Evolutionary conservation across 768 basidiomycete genomes (phyloP).

Genomic region (Collybiopsis luxurians): DNA sequence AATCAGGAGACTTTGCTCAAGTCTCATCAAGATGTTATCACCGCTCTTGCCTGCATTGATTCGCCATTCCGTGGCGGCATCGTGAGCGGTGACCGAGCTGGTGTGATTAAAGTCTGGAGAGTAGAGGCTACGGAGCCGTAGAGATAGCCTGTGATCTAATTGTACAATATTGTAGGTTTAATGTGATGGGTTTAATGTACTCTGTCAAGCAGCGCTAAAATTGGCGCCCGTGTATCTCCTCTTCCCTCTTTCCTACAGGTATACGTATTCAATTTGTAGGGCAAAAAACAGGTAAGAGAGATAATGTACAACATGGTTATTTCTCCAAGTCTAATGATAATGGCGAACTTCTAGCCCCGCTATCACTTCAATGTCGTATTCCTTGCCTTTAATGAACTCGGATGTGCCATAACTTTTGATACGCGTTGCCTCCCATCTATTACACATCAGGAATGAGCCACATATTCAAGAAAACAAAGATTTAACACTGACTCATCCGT

Average conservation of each 20-base stretch:
- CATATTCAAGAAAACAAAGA: not conserved
- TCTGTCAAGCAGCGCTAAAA: too few relatives aligned
- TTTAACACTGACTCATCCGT: constrained; percentile 22
- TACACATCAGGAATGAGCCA: not conserved
- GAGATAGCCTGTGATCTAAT: not conserved
- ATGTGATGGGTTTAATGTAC: not conserved
- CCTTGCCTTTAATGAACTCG: constrained; percentile 29
- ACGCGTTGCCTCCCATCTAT: constrained; percentile 29
- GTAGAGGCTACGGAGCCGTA: constrained; percentile 41
- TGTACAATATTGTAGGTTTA: not conserved
- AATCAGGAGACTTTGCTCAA: constrained; percentile 83
- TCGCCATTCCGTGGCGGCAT: constrained; percentile 91
- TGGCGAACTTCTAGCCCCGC: constrained; percentile 25
- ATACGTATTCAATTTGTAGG: too few relatives aligned
- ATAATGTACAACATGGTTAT: too few relatives aligned
- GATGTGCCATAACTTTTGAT: constrained; percentile 30
- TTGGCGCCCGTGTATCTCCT: not conserved
- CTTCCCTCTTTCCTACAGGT: too few relatives aligned
- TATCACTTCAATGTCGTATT: constrained; percentile 31
- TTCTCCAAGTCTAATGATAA: constrained; percentile 16
- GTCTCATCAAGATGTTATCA: constrained; percentile 89
- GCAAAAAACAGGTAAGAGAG: too few relatives aligned
- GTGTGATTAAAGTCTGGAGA: constrained; percentile 89
- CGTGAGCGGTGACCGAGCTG: constrained; percentile 88
- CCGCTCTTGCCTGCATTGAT: constrained; percentile 81